These are phyloP conservation scores for Scheffersomyces amazonensis DNA, from an alignment of 805 yeast genomes.

Conservation along the genomic window DNA sequence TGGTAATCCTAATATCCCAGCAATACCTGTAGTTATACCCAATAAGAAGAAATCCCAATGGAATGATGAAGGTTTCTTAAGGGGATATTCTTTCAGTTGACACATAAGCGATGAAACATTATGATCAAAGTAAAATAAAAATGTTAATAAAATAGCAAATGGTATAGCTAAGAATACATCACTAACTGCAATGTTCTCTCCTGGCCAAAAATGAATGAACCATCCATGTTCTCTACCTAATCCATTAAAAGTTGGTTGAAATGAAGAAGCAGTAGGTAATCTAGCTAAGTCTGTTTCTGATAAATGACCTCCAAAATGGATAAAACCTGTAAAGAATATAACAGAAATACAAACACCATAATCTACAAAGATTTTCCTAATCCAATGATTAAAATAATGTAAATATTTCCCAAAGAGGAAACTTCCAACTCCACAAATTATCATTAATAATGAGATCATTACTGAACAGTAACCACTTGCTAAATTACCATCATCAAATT, in stretches of 20 bases:
- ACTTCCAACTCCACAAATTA: constrained; percentile 67
- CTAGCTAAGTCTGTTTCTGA: constrained; percentile 52
- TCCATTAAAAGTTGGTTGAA: constrained; percentile 59
- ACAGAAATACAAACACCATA: constrained; percentile 84
- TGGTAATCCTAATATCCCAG: constrained; percentile 88
- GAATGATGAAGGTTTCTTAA: constrained; percentile 83
- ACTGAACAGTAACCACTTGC: constrained; percentile 71
- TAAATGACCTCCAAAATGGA: constrained; percentile 85
- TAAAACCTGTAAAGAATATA: constrained; percentile 86
- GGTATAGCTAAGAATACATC: constrained; percentile 89
- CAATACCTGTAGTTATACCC: constrained; percentile 82
- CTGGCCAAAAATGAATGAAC: constrained; percentile 76
- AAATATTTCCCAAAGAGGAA: constrained; percentile 58
- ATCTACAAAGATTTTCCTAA: constrained; percentile 75
- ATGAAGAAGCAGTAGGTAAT: constrained; percentile 70
- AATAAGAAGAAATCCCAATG: constrained; percentile 88
- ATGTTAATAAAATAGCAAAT: constrained; percentile 81
- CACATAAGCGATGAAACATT: constrained; percentile 93
- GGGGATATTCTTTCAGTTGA: constrained; percentile 76
- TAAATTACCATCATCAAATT: constrained; percentile 46
- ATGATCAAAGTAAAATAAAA: constrained; percentile 90
- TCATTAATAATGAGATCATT: constrained; percentile 71
- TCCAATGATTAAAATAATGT: constrained; percentile 54
- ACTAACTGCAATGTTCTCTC: constrained; percentile 53
- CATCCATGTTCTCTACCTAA: constrained; percentile 54